Evolutionary conservation across 2,329 filamentous ascomycete species (phyloP), one percentile per base, ranked within the genome.

Genomic region (Penicillium expansum): DNA sequence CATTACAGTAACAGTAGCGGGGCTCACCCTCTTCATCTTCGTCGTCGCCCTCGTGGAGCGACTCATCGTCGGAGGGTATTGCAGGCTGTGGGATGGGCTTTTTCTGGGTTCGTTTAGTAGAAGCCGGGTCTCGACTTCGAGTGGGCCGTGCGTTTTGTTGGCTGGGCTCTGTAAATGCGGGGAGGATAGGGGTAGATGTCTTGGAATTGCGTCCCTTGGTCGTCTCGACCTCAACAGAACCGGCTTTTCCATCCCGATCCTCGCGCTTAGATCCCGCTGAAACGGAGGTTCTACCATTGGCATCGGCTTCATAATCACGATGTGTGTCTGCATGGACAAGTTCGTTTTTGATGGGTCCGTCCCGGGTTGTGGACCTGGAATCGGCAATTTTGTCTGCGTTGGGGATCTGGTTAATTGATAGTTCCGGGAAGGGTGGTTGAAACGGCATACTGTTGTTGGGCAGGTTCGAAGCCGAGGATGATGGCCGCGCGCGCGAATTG

Each of bases 1-100:
- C 83, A 65, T 91, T 88, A 72, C 90, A 92, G 74, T 90, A 90
- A 73, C 90, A 91, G 72, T 92, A 92, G 14, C 85, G 80, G 37
- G 86, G 87, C 70, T 92, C 89, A 62, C 89, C 85, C 4, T 82
- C 84, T 59, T 88, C 87, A 37, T 81, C 79, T 35, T 88, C 85
- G 8, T 86, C 85, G 13, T 85, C 86, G 1, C 78, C 79, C 24
- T 79, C 80, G 22, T 74, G 68, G 8, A 74, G 67, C 3, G 74
- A 74, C 59, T 78, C 76, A 16, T 78, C 74, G 50, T 77, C 77
- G 0, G 70, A 73, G 33, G 68, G 70, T 14, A 69, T 69, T 14
- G 63, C 63, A 47, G 67, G 66, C 54, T 62, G 59, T 4, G 68
- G 62, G 14, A 67, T 63, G 9, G 64, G 62, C 37, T 61, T 65